Evolutionary conservation across 192 early-diverging fungal genomes (phyloP).

Genomic region (Tieghemiomyces parasiticus): DNA sequence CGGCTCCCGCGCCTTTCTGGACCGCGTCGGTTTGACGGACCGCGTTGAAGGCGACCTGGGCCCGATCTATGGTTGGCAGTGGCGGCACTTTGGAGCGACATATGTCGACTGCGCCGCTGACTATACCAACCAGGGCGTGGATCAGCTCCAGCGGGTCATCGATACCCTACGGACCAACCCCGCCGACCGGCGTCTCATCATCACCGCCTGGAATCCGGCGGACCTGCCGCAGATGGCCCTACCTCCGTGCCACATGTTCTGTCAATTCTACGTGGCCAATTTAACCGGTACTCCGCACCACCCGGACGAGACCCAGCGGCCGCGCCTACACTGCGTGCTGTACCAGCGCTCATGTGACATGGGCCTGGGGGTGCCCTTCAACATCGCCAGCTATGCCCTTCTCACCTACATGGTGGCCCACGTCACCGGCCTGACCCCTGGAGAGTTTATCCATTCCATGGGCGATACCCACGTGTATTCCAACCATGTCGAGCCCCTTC

Average conservation of each 20-base stretch:
- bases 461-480: slow-evolving; percentile 92
- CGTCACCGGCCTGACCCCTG: slow-evolving; percentile 65
- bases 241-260: slow-evolving; percentile 95
- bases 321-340: slow-evolving; percentile 69
- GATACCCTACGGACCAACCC: slow-evolving; percentile 72
- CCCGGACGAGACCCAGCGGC: slow-evolving; percentile 19
- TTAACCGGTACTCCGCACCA: slow-evolving; percentile 18
- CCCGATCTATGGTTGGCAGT: slow-evolving; percentile 96
- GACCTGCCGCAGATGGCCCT: slow-evolving; percentile 82
- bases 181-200: slow-evolving; percentile 78
- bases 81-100: slow-evolving; percentile 95
- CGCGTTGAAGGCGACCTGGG: slow-evolving; percentile 80
- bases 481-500: slow-evolving; percentile 79
- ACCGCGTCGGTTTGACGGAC: slow-evolving; percentile 56
- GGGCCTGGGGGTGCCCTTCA: slow-evolving; percentile 96
- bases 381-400: slow-evolving; percentile 92
- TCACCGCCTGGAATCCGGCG: slow-evolving; percentile 96
- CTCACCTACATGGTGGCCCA: slow-evolving; percentile 83
- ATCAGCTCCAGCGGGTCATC: slow-evolving; percentile 82
- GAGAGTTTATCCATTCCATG: slow-evolving; percentile 82
- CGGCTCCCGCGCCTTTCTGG: slow-evolving; percentile 80
- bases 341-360: slow-evolving; percentile 95
- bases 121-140: slow-evolving; percentile 82
- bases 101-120: slow-evolving; percentile 72
- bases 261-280: slow-evolving; percentile 89